These are phyloP conservation scores for Crucibulum parvulum DNA, from an alignment of 1,284 basidiomycete species.

Conservation along the genomic window DNA sequence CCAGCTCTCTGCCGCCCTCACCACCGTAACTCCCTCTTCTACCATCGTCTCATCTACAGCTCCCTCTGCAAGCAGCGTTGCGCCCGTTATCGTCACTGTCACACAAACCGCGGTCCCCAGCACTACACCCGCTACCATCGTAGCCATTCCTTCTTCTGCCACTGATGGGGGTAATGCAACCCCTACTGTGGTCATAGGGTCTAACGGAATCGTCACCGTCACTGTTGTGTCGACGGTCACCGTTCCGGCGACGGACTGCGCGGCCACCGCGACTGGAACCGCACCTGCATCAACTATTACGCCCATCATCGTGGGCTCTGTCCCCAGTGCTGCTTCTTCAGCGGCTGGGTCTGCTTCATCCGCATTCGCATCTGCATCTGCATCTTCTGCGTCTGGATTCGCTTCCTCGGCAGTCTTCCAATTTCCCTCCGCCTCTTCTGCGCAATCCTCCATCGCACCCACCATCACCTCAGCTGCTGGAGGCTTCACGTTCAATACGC, in stretches of 20 bases:
- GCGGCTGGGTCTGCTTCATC: not conserved
- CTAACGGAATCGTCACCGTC: constrained; percentile 35
- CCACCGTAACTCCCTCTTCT: not conserved
- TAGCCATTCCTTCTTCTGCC: constrained; percentile 6
- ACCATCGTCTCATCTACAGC: constrained; percentile 1
- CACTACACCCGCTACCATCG: constrained; percentile 2
- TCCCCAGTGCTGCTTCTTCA: not conserved
- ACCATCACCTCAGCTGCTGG: not conserved
- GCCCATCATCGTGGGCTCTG: not conserved
- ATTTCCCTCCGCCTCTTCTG: not conserved
- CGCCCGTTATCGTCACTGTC: constrained; percentile 16
- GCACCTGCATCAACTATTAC: not conserved
- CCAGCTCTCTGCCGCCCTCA: constrained; percentile 2
- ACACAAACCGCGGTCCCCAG: not conserved
- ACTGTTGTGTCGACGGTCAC: constrained; percentile 33
- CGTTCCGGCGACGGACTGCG: constrained; percentile 22
- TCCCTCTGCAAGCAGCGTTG: constrained; percentile 2
- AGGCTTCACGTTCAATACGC: not conserved
- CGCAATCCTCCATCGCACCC: not conserved
- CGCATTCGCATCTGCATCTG: not conserved
- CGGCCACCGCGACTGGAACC: constrained; percentile 9
- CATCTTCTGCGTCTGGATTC: not conserved
- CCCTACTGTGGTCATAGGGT: constrained; percentile 28
- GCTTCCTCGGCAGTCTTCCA: not conserved
- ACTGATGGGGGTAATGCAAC: constrained; percentile 16